Evolutionary conservation across 352 stramenopile genomes (phyloP), one percentile per base, ranked within the genome.

Genomic region (Plasmopara viticola): DNA sequence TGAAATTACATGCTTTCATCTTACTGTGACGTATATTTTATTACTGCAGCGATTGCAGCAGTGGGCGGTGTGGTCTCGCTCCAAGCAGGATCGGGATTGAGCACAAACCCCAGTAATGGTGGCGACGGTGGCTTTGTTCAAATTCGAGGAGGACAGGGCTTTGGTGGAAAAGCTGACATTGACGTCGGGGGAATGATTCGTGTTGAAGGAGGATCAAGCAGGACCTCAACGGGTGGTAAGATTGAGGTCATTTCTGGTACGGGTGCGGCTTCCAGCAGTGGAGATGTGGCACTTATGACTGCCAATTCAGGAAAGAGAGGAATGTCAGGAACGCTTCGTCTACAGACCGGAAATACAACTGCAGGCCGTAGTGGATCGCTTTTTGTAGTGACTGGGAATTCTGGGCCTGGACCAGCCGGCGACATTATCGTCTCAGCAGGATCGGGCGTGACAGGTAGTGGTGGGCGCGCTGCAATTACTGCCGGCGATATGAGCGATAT

Each of bases 361-460:
- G 62, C 61, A 40, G 80, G 82, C 28, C 59, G 59, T 6, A 96
- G 82, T 52, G 92, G 92, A 8, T 82, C 71, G 31, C 52, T 95
- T 20, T 59, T 67, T 42, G 18, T 97, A 9, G 51, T 64, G 17
- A 96, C 92, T 15, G 93, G 93, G 14, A 75, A 72, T 29, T 68
- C 47, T 53, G 80, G 70, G 38, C 62, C 76, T 44, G 86, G 81
- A 30, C 55, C 72, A 45, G 93, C 88, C 34, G 88, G 91, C 12
- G 68, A 79, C 42, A 84, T 98, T 35, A 60, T 64, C 15, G 30
- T 95, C 8, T 71, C 45, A 42, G 84, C 94, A 58, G 94, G 94
- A 9, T 74, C 66, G 38, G 88, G 89, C n/a, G 77, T 87, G 42
- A 80, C 83, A 40, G 81, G 74, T 5, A 80, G 84, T 53, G 94